Evolutionary conservation across 345 rosid genomes (phyloP).

Genomic region (Turnera subulata): DNA sequence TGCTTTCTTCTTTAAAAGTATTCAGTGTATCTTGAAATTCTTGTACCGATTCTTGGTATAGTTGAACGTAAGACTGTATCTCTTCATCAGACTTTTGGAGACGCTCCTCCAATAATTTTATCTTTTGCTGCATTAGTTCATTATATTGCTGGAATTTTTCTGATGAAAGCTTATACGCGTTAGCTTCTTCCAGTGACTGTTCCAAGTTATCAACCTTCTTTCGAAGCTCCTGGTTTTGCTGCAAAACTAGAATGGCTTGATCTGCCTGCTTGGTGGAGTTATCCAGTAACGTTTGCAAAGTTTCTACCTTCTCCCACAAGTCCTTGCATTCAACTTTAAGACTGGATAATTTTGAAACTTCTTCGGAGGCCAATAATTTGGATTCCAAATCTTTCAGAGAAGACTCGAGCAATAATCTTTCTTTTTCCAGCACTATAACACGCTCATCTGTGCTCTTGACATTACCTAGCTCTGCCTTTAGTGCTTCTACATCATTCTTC

Average conservation of each 20-base stretch:
- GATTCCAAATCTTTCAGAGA: conserved; percentile 69
- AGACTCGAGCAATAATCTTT: conserved; percentile 53
- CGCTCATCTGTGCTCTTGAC: conserved; percentile 63
- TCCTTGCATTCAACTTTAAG: conserved; percentile 68
- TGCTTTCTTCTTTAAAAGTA: conserved; percentile 75
- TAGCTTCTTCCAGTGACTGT: conserved; percentile 72
- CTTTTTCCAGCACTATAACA: conserved; percentile 59
- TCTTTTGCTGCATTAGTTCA: conserved; percentile 82
- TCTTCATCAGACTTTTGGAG: conserved; percentile 87
- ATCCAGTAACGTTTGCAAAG: conserved; percentile 56
- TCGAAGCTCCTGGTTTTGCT: conserved; percentile 79
- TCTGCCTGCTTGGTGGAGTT: conserved; percentile 79
- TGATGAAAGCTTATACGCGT: conserved; percentile 59
- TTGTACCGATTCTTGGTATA: conserved; percentile 77
- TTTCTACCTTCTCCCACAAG: conserved; percentile 68
- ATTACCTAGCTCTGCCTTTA: conserved; percentile 47
- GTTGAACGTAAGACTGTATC: conserved; percentile 60
- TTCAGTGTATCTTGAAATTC: conserved; percentile 84
- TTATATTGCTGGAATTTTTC: conserved; percentile 70
- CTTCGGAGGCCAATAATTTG: conserved; percentile 60
- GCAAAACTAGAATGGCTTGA: conserved; percentile 67
- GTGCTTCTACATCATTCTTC: conserved; percentile 59
- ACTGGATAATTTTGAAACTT: conserved; percentile 57
- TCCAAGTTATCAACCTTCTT: conserved; percentile 81
- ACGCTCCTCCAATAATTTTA: conserved; percentile 74